phyloP scores from a whole-genome alignment of 164 flowering plant genomes.

The Aristolochia contorta region DNA sequence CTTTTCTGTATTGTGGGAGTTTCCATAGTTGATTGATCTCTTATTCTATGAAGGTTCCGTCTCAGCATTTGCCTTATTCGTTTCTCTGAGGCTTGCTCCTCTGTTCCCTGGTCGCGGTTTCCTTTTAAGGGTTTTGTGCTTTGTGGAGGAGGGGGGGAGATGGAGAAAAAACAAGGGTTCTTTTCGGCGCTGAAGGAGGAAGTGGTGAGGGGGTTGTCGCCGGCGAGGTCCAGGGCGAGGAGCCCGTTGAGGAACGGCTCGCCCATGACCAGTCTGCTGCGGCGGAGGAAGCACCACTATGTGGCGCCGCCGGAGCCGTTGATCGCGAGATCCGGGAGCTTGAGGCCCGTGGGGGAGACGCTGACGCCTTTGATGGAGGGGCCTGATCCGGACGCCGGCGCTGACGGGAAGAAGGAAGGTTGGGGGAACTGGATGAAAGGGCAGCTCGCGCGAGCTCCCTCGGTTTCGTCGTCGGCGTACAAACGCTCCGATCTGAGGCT shows the following conservation, averaged over 20 bases:
- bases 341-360: slow-evolving; percentile 58
- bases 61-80: not conserved
- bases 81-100: not conserved
- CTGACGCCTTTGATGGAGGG: slow-evolving; percentile 83
- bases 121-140: not conserved
- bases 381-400: slow-evolving; percentile 54
- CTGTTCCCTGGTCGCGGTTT: not conserved
- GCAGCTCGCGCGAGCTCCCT: slow-evolving; percentile 55
- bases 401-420: slow-evolving; percentile 39
- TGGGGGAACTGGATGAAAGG: slow-evolving; percentile 90
- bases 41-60: not conserved
- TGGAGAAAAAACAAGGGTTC: slow-evolving; percentile 86
- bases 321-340: slow-evolving; percentile 64
- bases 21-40: not conserved
- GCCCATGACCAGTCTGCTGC: slow-evolving; percentile 41
- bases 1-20: too few relatives aligned
- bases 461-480: slow-evolving; percentile 32
- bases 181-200: slow-evolving; percentile 79
- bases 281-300: slow-evolving; percentile 35
- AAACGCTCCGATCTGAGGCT: slow-evolving; percentile 69
- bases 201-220: slow-evolving; percentile 74
- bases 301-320: slow-evolving; percentile 36
- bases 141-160: slow-evolving; percentile 6
- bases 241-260: slow-evolving; percentile 29
- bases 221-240: slow-evolving; percentile 49